A percentile compares a stretch with the other conserved stretches of the same genome.
Conservation (phyloP, 2,329 filamentous ascomycete genomes). For the Ceratocystis cacaofunesta region DNA sequence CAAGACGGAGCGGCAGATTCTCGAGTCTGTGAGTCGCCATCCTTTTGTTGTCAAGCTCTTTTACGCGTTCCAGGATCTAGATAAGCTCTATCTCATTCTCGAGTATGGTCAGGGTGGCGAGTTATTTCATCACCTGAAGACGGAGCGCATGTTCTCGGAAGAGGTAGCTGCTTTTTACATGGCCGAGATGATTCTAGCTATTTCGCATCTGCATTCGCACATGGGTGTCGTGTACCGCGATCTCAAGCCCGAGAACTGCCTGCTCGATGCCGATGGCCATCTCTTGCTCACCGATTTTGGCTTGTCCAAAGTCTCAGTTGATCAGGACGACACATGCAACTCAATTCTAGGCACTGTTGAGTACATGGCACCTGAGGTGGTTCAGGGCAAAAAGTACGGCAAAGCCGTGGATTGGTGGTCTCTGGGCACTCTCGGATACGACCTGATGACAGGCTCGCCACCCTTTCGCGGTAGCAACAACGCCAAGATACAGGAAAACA, state of each 20-base stretch:
- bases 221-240: conserved; percentile 94
- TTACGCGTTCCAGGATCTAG: conserved; percentile 95
- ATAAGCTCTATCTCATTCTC: conserved; percentile 92
- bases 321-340: conserved; percentile 56
- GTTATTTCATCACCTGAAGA: conserved; percentile 84
- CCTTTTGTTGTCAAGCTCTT: conserved; percentile 97
- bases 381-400: conserved; percentile 76
- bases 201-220: conserved; percentile 82
- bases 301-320: conserved; percentile 81
- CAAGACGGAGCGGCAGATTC: conserved; percentile 85
- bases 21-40: conserved; percentile 91
- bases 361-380: conserved; percentile 97
- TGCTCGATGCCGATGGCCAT: conserved; percentile 81
- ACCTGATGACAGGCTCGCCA: conserved; percentile 80
- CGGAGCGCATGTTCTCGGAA: conserved; percentile 91
- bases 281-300: conserved; percentile 93
- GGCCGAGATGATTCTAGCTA: conserved; percentile 90
- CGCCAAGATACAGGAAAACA: conserved; percentile 90
- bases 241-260: conserved; percentile 93
- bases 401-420: conserved; percentile 99
- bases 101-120: conserved; percentile 97
- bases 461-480: conserved; percentile 86
- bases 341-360: conserved; percentile 90
- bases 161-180: conserved; percentile 89
- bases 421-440: conserved; percentile 79